Base-by-base conservation (phyloP, 495 filamentous ascomycete genomes). In the Cladorrhinum samala region DNA sequence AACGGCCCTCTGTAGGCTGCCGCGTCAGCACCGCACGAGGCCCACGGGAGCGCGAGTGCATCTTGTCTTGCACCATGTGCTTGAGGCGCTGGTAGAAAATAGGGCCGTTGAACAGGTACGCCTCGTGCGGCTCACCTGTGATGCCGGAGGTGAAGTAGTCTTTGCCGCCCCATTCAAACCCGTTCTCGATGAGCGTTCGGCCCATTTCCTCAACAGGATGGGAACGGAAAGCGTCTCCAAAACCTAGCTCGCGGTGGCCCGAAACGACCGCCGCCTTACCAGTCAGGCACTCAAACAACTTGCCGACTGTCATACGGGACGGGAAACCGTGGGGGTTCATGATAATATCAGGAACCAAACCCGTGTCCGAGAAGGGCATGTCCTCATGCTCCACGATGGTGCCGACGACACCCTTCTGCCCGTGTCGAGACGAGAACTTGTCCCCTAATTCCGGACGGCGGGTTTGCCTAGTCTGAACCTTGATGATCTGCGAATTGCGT, bases 241-340 rank as follows among this genome's bases (percentile, higher is more conserved):
- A 95, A 42, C 75, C 75, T 55, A 78, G 78, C 47, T 92, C 83
- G 43, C 87, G 80, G 23, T 83, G 83, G 2, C 94, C 94, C 24
- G 82, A 75, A 17, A 97, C 66, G 2, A 97, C 84, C 20, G 91
- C 87, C 2, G 94, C 92, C 70, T 99, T 99, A 44, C 94, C 94
- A 1, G 92, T 86, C 11, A 99, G 77, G 40, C 95, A 85, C 68
- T 99, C 93, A 47, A 99, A 78, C 77, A 99, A 89, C 68, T 99
- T 97, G 9, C 94, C 93, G 58, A 99, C 94, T 44, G 93, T 99
- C 93, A 99, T 99, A 67, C 93, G 93, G 9, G 91, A 96, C 7
- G 93, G 93, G 78, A 99, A 97, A 82, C 94, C 93, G 71, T 99
- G 93, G 1, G 93, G 93, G 74, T 99, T 99, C 94, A 99, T 99